Percentiles rank a stretch among this genome's conserved stretches.
These are phyloP conservation scores for Fusarium sp. DNA, from an alignment of 2,329 filamentous ascomycete species.

Conservation along the genomic window DNA sequence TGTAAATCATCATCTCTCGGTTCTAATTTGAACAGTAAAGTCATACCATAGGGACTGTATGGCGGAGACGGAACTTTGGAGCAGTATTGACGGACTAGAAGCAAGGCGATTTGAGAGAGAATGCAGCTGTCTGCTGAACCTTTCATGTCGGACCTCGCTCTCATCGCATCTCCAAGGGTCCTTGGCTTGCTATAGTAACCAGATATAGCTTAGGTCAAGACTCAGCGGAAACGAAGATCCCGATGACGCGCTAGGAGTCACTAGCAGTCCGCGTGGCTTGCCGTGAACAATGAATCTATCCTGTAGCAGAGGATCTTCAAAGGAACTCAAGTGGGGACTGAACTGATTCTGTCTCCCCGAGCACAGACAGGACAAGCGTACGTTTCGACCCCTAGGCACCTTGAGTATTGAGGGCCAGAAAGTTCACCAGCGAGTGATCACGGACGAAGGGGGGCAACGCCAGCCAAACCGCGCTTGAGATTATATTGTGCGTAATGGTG, in stretches of 20 bases:
- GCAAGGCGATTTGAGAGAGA: background rate
- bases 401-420: background rate
- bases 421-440: background rate
- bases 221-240: constrained; percentile 15
- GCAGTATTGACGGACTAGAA: background rate
- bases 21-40: constrained; percentile 5
- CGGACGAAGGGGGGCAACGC: background rate
- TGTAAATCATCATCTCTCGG: background rate
- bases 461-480: background rate
- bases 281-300: constrained; percentile 13
- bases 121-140: background rate
- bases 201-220: background rate
- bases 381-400: constrained; percentile 12
- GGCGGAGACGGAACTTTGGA: background rate
- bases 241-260: constrained; percentile 19
- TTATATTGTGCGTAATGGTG: constrained; percentile 12
- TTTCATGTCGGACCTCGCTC: constrained; percentile 1
- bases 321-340: constrained; percentile 29
- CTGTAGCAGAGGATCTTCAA: constrained; percentile 30
- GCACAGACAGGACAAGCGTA: constrained; percentile 16
- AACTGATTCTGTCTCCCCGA: constrained; percentile 21
- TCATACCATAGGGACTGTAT: constrained; percentile 4
- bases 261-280: constrained; percentile 33
- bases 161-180: background rate
- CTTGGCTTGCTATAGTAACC: background rate